Evolutionary conservation across 1,139 yeast genomes (phyloP), one percentile per base, ranked within the genome.

Genomic region (Candida pseudocylindracea): DNA sequence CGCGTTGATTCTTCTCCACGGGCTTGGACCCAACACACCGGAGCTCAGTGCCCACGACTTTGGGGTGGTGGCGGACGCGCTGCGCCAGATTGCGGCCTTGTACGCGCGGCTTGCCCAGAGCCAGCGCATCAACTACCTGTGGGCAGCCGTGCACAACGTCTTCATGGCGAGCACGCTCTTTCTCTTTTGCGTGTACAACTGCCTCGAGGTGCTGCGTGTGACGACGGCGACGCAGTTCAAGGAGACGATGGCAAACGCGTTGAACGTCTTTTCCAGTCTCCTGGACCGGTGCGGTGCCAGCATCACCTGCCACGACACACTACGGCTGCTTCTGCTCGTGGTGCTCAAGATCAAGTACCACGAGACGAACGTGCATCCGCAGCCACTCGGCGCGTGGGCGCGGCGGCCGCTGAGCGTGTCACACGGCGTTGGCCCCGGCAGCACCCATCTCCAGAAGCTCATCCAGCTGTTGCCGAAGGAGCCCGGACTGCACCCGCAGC

Each of bases 141-240:
- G 94, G 94, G 88, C 85, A 1, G 92, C 92, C 0, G 88, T 81
- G 2, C 92, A 81, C 48, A 81, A 80, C 48, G 54, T 80, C 35
- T 80, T 80, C 46, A 74, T 78, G 75, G 88, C 93, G 0, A 93
- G 93, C 1, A 75, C 88, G 13, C 75, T 93, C 2, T 80, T 72
- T 42, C 56, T 81, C 31, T 81, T 76, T 46, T 65, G 85, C 1
- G 58, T 80, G 10, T 80, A 76, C 45, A 76, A 75, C 45, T 68
- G 78, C 28, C 61, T 59, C 15, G 64, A 60, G 29, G 66, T 67
- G 2, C 51, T 15, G 20, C 20, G 20, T 4, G 20, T 15, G 6
- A 63, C 69, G 9, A 50, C 64, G 8, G 45, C 67, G 10, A 58
- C 57, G 12, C 69, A 64, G 34, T 67, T 79, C 30, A 71, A 72